Percentiles rank a stretch among this genome's conserved stretches.
Evolutionary conservation across 495 filamentous ascomycete species (phyloP).

Genomic region (Clavariopsis aquatica): DNA sequence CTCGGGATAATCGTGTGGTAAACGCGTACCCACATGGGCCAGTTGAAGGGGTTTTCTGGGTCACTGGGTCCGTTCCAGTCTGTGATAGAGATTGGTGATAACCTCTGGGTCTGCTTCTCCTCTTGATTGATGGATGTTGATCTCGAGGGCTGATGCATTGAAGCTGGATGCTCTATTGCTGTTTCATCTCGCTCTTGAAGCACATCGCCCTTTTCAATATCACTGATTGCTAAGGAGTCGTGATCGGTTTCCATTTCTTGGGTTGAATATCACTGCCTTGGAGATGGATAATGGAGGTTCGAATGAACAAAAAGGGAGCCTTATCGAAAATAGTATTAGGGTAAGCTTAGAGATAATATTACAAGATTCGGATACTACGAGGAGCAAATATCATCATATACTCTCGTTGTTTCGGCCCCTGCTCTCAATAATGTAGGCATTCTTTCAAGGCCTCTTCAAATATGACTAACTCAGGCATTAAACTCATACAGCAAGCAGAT

Average conservation of each 20-base stretch:
- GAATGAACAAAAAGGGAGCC: background rate
- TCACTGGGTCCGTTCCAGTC: conserved; percentile 47
- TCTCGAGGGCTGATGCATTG: background rate
- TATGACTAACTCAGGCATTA: background rate
- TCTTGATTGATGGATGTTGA: background rate
- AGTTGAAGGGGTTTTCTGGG: conserved; percentile 48
- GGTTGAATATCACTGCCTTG: background rate
- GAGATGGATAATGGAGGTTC: background rate
- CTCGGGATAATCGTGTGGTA: conserved; percentile 40
- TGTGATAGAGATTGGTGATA: background rate
- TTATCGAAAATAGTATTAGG: background rate
- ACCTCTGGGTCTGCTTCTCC: background rate
- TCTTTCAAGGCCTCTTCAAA: background rate
- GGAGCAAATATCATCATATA: background rate
- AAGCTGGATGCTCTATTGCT: background rate
- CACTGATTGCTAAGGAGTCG: conserved; percentile 8
- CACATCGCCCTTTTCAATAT: conserved; percentile 14
- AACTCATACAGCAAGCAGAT: background rate
- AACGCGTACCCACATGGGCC: conserved; percentile 38
- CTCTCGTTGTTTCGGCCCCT: background rate
- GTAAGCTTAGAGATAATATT: background rate
- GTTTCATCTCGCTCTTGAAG: background rate
- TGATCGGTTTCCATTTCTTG: background rate
- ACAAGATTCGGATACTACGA: background rate
- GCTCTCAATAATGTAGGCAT: background rate